A percentile compares a stretch with the other conserved stretches of the same genome.
These are phyloP conservation scores for Raddia distichophylla DNA, from an alignment of 176 grass and related monocot genomes.

Conservation along the genomic window DNA sequence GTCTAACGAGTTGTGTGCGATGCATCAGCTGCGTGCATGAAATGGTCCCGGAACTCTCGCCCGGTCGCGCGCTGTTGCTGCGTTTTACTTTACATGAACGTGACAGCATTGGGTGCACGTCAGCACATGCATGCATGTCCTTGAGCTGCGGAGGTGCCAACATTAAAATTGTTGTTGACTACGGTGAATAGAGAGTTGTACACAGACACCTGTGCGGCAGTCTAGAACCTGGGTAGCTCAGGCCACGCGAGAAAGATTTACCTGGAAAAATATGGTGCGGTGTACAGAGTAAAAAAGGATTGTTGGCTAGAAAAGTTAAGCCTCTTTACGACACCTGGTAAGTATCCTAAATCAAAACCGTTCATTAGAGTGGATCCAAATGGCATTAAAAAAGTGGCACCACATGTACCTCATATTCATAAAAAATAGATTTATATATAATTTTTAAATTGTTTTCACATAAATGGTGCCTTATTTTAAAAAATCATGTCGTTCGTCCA, in stretches of 20 bases:
- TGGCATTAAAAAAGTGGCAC: too few species aligned
- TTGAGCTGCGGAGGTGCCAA: neutral
- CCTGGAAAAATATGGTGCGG: neutral
- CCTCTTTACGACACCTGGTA: too few species aligned
- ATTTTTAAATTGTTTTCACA: too few species aligned
- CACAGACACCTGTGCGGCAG: conserved; percentile 1
- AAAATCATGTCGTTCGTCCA: too few species aligned
- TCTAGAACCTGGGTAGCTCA: neutral
- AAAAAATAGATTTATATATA: too few species aligned
- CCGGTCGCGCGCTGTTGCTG: neutral
- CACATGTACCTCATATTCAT: too few species aligned
- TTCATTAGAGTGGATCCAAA: too few species aligned
- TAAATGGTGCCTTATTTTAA: too few species aligned
- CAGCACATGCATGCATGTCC: neutral
- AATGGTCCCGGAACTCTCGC: neutral
- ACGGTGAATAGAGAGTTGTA: neutral
- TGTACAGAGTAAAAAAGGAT: neutral
- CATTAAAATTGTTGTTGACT: neutral
- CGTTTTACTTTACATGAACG: neutral
- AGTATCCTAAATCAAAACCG: too few species aligned
- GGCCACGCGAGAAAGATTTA: neutral
- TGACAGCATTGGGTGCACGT: neutral
- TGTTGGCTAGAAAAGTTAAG: neutral
- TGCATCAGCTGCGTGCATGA: neutral
- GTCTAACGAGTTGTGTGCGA: conserved; percentile 8